Base-by-base conservation (phyloP, 2,329 filamentous ascomycete species). In the Aureobasidium zeae region DNA sequence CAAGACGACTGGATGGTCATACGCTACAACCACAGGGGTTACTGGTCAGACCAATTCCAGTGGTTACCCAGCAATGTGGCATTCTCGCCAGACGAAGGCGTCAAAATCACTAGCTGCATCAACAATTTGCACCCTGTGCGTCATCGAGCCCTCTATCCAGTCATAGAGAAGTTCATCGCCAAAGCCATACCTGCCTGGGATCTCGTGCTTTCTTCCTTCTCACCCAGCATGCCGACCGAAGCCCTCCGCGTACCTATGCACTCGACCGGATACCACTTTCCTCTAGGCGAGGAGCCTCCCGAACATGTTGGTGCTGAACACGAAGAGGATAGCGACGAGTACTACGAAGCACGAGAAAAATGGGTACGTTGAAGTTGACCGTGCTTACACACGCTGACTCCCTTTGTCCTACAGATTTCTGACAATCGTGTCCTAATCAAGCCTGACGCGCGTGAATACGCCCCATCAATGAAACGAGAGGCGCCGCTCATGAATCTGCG, bases 101-200 rank as follows among this genome's bases (percentile, higher is more conserved):
- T 50, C 12, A 43, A 49, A 24, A 53, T 59, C 22, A 48, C 45
- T 4, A 57, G 55, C 47, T 59, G 58, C 46, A 56, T 59, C 49
- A 60, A 60, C 47, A 59, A 58, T 19, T 43, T 60, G 0, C 55
- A 56, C 13, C 56, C 55, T 2, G 29, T 44, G 2, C 28, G 48
- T 5, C 47, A 58, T 32, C 31, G 48, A 21, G 34, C 21, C 3
- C 21, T 57, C 11, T 59, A 60, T 32, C 41, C 44, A 1, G 47
- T 51, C 5, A 49, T 60, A 2, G 55, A 56, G 26, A 46, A 47
- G 7, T 39, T 57, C 20, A 47, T 59, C 21, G 43, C 49, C 17
- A 51, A 48, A 29, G 49, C 50, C 1, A 29, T 59, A 13, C 55
- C 57, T 2, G 48, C 58, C 44, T 59, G 57, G 57, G 49, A 57